Evolutionary conservation across 2,329 filamentous ascomycete species (phyloP).

Genomic region (Zasmidium cellare): DNA sequence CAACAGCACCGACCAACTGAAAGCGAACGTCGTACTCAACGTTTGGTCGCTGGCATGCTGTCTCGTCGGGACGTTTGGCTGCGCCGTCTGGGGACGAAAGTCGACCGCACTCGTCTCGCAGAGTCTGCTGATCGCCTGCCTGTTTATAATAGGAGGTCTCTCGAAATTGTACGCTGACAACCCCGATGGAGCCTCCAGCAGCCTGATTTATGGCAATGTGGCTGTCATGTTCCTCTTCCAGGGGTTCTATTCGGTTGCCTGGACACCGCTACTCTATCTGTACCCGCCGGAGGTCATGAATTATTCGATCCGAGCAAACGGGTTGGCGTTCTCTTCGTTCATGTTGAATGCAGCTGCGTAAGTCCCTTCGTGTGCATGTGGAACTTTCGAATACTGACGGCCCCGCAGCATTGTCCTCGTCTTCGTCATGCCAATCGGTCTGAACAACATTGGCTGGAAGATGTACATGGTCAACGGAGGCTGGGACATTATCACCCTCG

Average conservation of each 20-base stretch:
- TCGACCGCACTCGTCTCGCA: slow-evolving; percentile 28
- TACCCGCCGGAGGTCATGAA: slow-evolving; percentile 54
- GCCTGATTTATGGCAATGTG: slow-evolving; percentile 45
- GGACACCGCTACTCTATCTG: slow-evolving; percentile 51
- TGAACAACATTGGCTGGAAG: slow-evolving; percentile 53
- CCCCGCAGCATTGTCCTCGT: slow-evolving; percentile 38
- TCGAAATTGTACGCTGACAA: slow-evolving; percentile 41
- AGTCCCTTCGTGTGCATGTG: slow-evolving; percentile 3
- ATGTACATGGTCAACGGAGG: slow-evolving; percentile 48
- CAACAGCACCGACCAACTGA: slow-evolving; percentile 38
- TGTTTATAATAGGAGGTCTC: slow-evolving; percentile 55
- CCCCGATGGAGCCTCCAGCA: slow-evolving; percentile 22
- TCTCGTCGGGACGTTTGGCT: slow-evolving; percentile 23
- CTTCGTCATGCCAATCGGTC: slow-evolving; percentile 54
- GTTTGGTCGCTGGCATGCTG: slow-evolving; percentile 37
- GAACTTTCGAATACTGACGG: neutral
- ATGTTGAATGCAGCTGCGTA: slow-evolving; percentile 27
- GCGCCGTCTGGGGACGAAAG: slow-evolving; percentile 26
- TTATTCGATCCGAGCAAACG: slow-evolving; percentile 52
- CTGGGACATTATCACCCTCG: slow-evolving; percentile 40
- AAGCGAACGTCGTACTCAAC: slow-evolving; percentile 39
- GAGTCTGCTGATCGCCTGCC: slow-evolving; percentile 35
- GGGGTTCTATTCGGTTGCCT: slow-evolving; percentile 51
- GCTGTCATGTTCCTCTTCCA: slow-evolving; percentile 55
- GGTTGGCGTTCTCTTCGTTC: slow-evolving; percentile 28